These are phyloP conservation scores for Vinca major DNA, from an alignment of 305 asterid species.

Conservation along the genomic window DNA sequence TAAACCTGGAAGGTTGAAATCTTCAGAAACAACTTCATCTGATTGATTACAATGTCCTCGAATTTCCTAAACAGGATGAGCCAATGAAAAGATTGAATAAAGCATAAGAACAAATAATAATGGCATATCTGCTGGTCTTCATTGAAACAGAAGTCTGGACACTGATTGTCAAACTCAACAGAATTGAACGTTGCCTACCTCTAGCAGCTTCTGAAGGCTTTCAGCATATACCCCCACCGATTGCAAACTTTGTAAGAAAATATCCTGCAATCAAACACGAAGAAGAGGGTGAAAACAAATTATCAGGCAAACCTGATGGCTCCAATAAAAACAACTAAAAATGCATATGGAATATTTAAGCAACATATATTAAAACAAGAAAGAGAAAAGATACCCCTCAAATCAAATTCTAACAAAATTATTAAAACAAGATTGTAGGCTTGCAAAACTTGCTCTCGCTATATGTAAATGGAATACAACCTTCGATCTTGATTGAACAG, in stretches of 20 bases:
- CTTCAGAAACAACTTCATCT: conserved; percentile 82
- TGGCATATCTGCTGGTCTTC: background rate
- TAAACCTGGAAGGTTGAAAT: conserved; percentile 88
- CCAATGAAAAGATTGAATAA: conserved; percentile 2
- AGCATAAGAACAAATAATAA: conserved; percentile 4
- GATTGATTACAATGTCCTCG: conserved; percentile 69
- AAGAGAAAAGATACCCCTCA: background rate
- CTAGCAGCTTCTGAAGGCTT: conserved; percentile 86
- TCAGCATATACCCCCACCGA: conserved; percentile 79
- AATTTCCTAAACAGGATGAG: conserved; percentile 53
- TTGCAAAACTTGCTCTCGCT: background rate
- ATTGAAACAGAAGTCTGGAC: background rate
- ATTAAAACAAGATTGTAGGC: background rate
- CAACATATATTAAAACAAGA: background rate
- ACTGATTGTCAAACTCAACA: background rate
- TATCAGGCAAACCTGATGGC: background rate
- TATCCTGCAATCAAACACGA: conserved; percentile 45
- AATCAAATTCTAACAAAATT: background rate
- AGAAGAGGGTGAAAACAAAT: conserved; percentile 8
- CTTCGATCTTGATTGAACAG: conserved; percentile 95
- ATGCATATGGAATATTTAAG: background rate
- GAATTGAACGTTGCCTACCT: conserved; percentile 36
- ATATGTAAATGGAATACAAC: conserved; percentile 24
- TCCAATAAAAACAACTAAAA: background rate
- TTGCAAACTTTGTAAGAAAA: conserved; percentile 87